phyloP scores from a whole-genome alignment of 768 basidiomycete species.

The Russula abietina region DNA sequence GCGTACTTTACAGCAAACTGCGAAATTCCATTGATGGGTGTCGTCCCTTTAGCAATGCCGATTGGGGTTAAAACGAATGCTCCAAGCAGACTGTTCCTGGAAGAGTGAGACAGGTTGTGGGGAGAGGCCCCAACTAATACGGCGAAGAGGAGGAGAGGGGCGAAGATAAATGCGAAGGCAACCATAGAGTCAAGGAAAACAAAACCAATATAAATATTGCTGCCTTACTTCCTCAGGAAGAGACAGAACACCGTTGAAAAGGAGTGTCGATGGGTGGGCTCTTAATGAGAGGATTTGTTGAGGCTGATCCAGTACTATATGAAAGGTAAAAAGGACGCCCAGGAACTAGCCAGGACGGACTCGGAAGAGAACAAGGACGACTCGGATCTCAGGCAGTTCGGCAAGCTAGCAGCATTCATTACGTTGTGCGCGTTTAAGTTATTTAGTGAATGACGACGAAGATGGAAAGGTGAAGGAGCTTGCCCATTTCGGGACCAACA shows the following conservation, averaged over 20 bases:
- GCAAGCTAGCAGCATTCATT: neutral
- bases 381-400: neutral
- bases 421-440: neutral
- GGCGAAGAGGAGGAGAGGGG: conserved; percentile 32
- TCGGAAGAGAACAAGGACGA: neutral
- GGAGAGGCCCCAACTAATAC: conserved; percentile 33
- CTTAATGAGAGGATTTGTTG: conserved; percentile 6
- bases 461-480: neutral
- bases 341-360: neutral
- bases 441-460: neutral
- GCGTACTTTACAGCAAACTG: conserved; percentile 68
- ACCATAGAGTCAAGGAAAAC: conserved; percentile 31
- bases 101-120: conserved; percentile 37
- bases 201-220: conserved; percentile 2
- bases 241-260: neutral
- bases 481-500: neutral
- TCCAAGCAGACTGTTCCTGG: conserved; percentile 30
- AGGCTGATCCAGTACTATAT: neutral
- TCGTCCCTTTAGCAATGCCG: conserved; percentile 50
- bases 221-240: neutral
- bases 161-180: conserved; percentile 30
- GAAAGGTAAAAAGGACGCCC: neutral
- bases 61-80: conserved; percentile 42
- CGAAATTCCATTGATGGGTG: conserved; percentile 43
- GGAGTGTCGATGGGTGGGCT: neutral